Conservation (phyloP, 129 eudicot species). For the Rutidosis leptorrhynchoides region DNA sequence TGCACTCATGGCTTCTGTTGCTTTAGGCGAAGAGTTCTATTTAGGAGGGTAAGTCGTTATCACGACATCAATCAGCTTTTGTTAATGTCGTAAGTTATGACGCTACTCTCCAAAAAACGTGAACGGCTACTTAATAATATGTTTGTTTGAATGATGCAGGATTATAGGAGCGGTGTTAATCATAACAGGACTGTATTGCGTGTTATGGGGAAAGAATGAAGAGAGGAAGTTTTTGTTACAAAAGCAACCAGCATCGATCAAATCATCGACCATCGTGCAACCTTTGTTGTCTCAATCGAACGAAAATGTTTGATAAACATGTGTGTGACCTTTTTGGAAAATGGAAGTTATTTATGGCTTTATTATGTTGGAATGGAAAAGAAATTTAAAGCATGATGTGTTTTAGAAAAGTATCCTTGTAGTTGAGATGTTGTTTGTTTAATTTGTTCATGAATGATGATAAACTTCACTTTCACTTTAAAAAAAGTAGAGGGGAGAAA, state of each 20-base stretch:
- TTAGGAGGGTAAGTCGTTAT: constrained; percentile 95
- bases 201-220: constrained; percentile 87
- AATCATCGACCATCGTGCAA: constrained; percentile 67
- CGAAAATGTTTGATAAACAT: constrained; percentile 49
- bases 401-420: constrained; percentile 20
- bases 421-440: constrained; percentile 29
- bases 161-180: constrained; percentile 82
- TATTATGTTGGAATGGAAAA: constrained; percentile 11
- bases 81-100: neutral
- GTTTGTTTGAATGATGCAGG: constrained; percentile 36
- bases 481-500: neutral
- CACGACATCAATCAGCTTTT: no score
- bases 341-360: constrained; percentile 18
- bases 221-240: constrained; percentile 51
- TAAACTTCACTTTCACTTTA: constrained; percentile 19
- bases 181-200: constrained; percentile 69
- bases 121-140: neutral
- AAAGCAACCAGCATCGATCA: constrained; percentile 34
- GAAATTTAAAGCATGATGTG: constrained; percentile 21
- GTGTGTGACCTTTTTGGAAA: constrained; percentile 8
- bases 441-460: constrained; percentile 8
- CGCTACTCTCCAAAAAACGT: neutral
- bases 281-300: constrained; percentile 66
- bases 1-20: constrained; percentile 83
- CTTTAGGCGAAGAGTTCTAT: constrained; percentile 89